Conservation (phyloP, 1,139 yeast genomes). For the Yamadazyma pseudoaaseri region DNA sequence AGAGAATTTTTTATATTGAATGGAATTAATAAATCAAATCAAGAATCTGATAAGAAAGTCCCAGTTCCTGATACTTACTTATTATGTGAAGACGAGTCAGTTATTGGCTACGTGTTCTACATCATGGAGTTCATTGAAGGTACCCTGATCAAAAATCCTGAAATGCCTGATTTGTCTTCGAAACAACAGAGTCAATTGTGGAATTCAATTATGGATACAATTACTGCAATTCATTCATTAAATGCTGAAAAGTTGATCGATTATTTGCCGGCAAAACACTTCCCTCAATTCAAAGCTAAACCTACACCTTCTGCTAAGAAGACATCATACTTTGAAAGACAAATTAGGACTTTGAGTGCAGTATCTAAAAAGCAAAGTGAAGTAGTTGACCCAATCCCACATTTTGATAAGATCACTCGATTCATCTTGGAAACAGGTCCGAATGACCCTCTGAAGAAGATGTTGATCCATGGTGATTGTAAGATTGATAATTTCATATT, state of each 20-base stretch:
- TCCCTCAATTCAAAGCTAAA: constrained; percentile 43
- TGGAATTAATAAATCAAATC: constrained; percentile 40
- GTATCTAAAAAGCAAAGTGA: constrained; percentile 54
- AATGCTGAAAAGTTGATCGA: constrained; percentile 46
- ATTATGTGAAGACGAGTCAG: constrained; percentile 52
- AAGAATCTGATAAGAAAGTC: constrained; percentile 27
- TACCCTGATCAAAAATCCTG: constrained; percentile 57
- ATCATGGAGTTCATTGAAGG: constrained; percentile 64
- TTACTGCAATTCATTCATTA: constrained; percentile 52
- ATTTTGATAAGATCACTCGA: constrained; percentile 39
- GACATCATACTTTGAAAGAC: constrained; percentile 53
- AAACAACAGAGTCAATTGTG: constrained; percentile 34
- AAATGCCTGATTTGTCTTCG: constrained; percentile 38
- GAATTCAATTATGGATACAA: constrained; percentile 51
- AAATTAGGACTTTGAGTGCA: constrained; percentile 46
- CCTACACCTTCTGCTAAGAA: constrained; percentile 11
- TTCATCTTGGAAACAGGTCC: constrained; percentile 48
- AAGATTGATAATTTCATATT: constrained; percentile 63
- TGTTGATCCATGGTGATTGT: constrained; percentile 67
- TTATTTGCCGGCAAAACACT: constrained; percentile 45
- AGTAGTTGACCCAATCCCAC: constrained; percentile 51
- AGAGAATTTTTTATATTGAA: constrained; percentile 57
- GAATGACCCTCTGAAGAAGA: constrained; percentile 43
- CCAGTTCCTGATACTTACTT: constrained; percentile 50
- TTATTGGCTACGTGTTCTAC: constrained; percentile 54